Percentiles rank a stretch among this genome's conserved stretches.
Conservation (phyloP, 352 stramenopile species). For the Phytophthora vignae region DNA sequence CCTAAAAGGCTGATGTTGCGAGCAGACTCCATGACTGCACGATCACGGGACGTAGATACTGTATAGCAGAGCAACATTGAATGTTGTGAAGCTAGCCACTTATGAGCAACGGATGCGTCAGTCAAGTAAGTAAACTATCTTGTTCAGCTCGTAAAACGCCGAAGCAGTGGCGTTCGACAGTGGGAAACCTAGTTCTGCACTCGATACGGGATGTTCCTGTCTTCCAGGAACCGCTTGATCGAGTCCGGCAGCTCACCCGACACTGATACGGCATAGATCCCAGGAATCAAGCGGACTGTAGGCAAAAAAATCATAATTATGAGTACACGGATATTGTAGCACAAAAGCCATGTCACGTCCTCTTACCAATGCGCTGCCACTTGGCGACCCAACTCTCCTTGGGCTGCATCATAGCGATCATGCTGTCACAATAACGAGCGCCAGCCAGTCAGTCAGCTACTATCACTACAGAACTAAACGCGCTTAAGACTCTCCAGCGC, state of each 20-base stretch:
- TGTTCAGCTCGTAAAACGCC: neutral
- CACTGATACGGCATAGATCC: constrained; percentile 90
- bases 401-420: constrained; percentile 91
- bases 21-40: neutral
- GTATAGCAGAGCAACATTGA: neutral
- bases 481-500: neutral
- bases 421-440: constrained; percentile 43
- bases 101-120: neutral
- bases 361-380: constrained; percentile 87
- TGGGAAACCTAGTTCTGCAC: constrained; percentile 61
- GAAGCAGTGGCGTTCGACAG: neutral
- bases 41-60: neutral
- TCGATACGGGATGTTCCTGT: constrained; percentile 88
- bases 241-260: constrained; percentile 87
- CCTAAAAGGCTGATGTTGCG: neutral
- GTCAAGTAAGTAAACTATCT: neutral
- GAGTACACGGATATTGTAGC: neutral
- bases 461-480: neutral
- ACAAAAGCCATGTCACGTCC: neutral
- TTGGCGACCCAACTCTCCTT: constrained; percentile 92
- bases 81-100: neutral
- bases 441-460: neutral
- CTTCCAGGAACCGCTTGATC: constrained; percentile 90
- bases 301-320: constrained; percentile 1
- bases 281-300: constrained; percentile 79